A percentile compares a stretch with the other conserved stretches of the same genome.
These are phyloP conservation scores for Psilocybe azurescens DNA, from an alignment of 768 basidiomycete genomes.

Conservation along the genomic window DNA sequence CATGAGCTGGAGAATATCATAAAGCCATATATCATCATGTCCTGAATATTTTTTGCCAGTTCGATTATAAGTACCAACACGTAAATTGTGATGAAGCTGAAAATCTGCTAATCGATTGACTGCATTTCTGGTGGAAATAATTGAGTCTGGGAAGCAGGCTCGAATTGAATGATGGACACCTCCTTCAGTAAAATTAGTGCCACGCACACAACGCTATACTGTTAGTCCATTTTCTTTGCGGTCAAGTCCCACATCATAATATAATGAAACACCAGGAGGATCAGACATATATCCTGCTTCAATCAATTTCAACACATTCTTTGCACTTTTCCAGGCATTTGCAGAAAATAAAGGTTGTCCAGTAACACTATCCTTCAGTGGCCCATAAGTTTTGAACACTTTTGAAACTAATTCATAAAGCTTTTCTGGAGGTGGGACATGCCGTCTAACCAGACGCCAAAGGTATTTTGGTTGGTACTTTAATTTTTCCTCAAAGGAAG, in stretches of 20 bases:
- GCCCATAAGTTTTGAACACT: conserved; percentile 35
- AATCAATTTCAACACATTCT: conserved; percentile 33
- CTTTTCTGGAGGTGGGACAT: conserved; percentile 36
- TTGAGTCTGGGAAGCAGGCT: conserved; percentile 25
- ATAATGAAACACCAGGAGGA: conserved; percentile 32
- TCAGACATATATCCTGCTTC: conserved; percentile 32
- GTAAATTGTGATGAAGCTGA: conserved; percentile 14
- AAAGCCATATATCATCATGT: too few relatives aligned
- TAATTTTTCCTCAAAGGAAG: conserved; percentile 17
- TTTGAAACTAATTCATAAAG: conserved; percentile 29
- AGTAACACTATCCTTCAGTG: conserved; percentile 35
- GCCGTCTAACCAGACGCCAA: conserved; percentile 26
- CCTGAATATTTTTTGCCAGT: too few relatives aligned
- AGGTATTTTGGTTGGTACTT: conserved; percentile 26
- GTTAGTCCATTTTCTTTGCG: conserved; percentile 24
- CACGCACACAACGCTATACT: conserved; percentile 31
- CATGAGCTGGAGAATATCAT: too few relatives aligned
- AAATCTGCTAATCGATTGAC: conserved; percentile 29
- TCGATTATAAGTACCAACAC: too few relatives aligned
- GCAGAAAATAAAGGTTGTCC: conserved; percentile 34
- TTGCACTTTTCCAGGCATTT: conserved; percentile 31
- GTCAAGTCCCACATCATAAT: conserved; percentile 25
- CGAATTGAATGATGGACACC: conserved; percentile 36
- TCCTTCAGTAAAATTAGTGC: conserved; percentile 40
- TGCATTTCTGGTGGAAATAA: conserved; percentile 26